phyloP scores from a whole-genome alignment of 164 flowering plant genomes.

The Paratinospora sagittata region DNA sequence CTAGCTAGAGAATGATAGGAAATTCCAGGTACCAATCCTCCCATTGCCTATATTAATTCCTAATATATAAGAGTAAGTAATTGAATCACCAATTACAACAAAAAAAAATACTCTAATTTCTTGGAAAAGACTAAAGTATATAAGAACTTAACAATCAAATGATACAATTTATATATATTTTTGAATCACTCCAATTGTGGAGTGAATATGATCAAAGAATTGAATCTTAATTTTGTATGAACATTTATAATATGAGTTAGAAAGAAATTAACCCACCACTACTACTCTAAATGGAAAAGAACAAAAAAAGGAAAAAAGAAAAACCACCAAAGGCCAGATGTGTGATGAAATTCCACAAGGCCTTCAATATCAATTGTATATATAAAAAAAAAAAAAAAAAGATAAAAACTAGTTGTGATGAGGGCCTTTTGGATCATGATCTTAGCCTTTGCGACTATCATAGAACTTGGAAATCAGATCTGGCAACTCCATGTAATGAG shows the following conservation, averaged over 20 bases:
- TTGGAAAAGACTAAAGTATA: no score
- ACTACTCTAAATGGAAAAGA: not conserved
- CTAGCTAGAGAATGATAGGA: no score
- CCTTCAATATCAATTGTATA: no score
- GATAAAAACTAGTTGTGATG: not conserved
- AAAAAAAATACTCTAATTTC: no score
- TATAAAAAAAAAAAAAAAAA: not conserved
- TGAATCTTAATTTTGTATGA: slow-evolving; percentile 3
- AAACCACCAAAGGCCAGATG: not conserved
- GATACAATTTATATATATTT: no score
- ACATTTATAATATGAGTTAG: not conserved
- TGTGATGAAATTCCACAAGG: not conserved
- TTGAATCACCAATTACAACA: no score
- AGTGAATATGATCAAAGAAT: not conserved
- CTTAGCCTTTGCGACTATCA: not conserved
- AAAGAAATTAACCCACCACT: not conserved
- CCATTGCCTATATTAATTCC: no score
- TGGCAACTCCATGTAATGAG: slow-evolving; percentile 32
- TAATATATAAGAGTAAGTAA: no score
- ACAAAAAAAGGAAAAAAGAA: not conserved
- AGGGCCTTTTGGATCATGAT: no score
- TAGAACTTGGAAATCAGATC: slow-evolving; percentile 28
- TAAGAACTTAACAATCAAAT: no score
- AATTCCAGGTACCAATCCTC: no score
- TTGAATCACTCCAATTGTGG: not conserved